phyloP scores from a whole-genome alignment of 768 basidiomycete species.

The Cystoderma amianthinum region DNA sequence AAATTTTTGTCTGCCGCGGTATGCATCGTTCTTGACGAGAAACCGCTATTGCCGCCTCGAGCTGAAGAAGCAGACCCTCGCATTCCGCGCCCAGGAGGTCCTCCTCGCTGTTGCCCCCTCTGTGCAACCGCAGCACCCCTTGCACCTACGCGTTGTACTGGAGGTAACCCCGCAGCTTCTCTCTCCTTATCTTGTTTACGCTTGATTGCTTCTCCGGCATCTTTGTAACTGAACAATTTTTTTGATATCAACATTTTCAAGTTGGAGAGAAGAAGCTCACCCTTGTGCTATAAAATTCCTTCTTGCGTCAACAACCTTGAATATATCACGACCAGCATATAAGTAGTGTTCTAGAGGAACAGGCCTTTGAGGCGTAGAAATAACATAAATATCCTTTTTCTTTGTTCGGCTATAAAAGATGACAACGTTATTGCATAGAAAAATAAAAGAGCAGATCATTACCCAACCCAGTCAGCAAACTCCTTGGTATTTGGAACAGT shows the following conservation, averaged over 20 bases:
- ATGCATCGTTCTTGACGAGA: constrained; percentile 48
- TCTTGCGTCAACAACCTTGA: constrained; percentile 86
- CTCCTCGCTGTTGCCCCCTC: constrained; percentile 51
- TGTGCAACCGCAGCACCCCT: constrained; percentile 55
- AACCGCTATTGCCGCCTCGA: constrained; percentile 36
- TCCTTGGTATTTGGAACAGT: constrained; percentile 98
- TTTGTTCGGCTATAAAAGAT: constrained; percentile 79
- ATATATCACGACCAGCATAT: constrained; percentile 88
- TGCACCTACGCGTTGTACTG: constrained; percentile 79
- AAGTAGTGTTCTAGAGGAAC: constrained; percentile 96
- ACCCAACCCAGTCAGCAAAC: constrained; percentile 99
- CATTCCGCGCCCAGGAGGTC: constrained; percentile 33
- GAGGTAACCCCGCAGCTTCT: constrained; percentile 88
- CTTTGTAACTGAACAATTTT: constrained; percentile 61
- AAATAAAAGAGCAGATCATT: constrained; percentile 8
- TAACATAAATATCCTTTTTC: constrained; percentile 99
- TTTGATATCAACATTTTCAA: background rate
- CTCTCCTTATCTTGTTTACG: constrained; percentile 98
- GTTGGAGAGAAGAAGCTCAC: constrained; percentile 38
- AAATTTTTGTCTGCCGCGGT: constrained; percentile 80
- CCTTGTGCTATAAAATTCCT: constrained; percentile 70
- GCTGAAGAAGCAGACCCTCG: constrained; percentile 24
- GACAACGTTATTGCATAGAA: no score
- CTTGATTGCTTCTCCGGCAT: constrained; percentile 80
- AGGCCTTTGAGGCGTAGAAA: constrained; percentile 91